Evolutionary conservation across 345 rosid species (phyloP), one percentile per base, ranked within the genome.

Genomic region (Dimocarpus longan): DNA sequence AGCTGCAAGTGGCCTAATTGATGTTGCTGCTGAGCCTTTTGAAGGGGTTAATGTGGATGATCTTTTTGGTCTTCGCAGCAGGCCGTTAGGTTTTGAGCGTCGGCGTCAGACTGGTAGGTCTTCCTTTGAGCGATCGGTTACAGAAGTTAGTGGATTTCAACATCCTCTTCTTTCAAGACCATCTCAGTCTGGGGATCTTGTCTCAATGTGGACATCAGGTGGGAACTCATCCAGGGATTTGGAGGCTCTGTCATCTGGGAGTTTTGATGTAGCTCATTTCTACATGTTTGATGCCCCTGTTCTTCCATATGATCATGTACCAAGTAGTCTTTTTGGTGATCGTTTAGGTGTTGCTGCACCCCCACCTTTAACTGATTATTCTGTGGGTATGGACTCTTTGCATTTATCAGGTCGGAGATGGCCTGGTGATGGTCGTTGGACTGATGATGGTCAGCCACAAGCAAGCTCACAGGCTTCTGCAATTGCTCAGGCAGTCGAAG

Each of bases 31-130:
- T 73, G 99, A 95, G 85, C 94, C 99, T 50, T 95, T 95, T 89
- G 97, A 93, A 82, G 98, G 99, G 63, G 95, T 92, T 76, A 95
- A 92, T 82, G 93, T 92, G 82, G 98, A 92, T 87, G 98, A 95
- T 77, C 95, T 95, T 81, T 92, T 90, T 81, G 93, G 98, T 83
- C 87, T 89, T 54, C 98, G 93, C 63, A 87, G 97, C 65, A 88
- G 98, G 88, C 92, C 98, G 73, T 82, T 95, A 81, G 97, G 99
- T 68, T 90, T 92, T 73, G 97, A 93, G 71, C 93, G 93, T 65
- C 92, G 96, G 67, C 95, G 92, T 40, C 97, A 91, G 81, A 87
- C 87, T 66, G 93, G 88, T 70, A 85, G 97, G 84, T 81, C 93
- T 76, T 92, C 96, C 59, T 89, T 91, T 74, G 95, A 90, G 78